Base-by-base conservation (phyloP, 768 basidiomycete genomes). In the Boletus rufocinnamomeus region DNA sequence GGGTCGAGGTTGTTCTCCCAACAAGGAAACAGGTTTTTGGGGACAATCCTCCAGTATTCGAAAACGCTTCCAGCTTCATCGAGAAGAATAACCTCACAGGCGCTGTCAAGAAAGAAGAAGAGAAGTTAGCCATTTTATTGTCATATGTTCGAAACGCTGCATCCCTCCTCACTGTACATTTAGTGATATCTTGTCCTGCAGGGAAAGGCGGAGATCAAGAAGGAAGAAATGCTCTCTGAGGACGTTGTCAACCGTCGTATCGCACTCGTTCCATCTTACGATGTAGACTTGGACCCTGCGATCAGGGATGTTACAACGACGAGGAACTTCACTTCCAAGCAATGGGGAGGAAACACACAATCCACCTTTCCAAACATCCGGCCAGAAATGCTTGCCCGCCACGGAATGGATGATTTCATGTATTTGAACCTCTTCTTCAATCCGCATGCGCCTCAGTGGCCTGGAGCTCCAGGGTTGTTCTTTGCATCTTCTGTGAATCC, bases 341-440 rank as follows among this genome's bases (percentile, higher is more conserved):
- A 21, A 16, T 64, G 65, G 65, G 65, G 65, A 17, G 65, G 65
- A 21, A 67, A 57, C 10, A 58, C 59, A 0, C 65, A 59, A 3
- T 14, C 52, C 0, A 66, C 66, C 2, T 66, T 61, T 34, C 66
- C 66, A 2, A 3, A 0, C 0, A 67, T 67, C 44, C 58, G 60
- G 0, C 8, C 45, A 25, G 54, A 57, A 3, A 51, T 65, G 52
- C 16, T 68, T 0, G 59, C 49, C 3, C 59, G 51, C 10, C 67
- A 68, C 17, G 67, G 62, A 1, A 9, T 66, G 16, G 6, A 56
- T 3, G 56, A 66, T 19, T 69, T 69, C 34, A 63, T 68, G 66
- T 63, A 56, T 27, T 11, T 60, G 19, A 66, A 60, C 32, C 62
- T 64, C 13, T 44, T 54, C 6, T 58, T 52, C n/a, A 69, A 66